Conservation (phyloP, 208 protist species). For the Leishmania guyanensis region DNA sequence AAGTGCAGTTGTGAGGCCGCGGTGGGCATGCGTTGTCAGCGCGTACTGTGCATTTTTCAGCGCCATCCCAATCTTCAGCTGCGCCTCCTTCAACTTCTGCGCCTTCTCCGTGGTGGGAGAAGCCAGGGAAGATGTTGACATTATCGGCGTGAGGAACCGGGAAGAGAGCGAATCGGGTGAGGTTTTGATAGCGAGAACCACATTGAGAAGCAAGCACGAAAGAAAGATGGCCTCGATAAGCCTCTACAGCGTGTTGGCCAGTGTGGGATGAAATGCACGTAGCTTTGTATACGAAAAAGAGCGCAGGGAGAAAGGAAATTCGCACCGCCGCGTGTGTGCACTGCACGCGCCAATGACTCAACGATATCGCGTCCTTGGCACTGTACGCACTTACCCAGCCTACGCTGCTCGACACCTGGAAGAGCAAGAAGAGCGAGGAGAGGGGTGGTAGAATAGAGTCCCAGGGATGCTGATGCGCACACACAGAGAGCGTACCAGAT, state of each 20-base stretch:
- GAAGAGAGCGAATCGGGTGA: not conserved
- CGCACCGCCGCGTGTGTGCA: not conserved
- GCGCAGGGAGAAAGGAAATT: not conserved
- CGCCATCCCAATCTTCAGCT: constrained; percentile 57
- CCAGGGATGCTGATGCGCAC: not conserved
- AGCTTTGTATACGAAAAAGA: not conserved
- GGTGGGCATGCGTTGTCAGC: constrained; percentile 42
- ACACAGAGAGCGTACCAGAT: not conserved
- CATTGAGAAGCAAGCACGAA: not conserved
- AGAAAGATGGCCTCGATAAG: not conserved
- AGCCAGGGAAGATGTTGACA: constrained; percentile 2
- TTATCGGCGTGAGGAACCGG: not conserved
- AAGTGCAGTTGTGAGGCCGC: constrained; percentile 43
- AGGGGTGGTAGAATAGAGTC: not conserved
- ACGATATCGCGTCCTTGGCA: not conserved
- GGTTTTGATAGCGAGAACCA: not conserved
- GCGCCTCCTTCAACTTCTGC: constrained; percentile 44
- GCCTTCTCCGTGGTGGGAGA: constrained; percentile 24
- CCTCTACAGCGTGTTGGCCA: not conserved
- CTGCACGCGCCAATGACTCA: not conserved
- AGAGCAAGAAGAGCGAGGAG: not conserved
- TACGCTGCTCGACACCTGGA: not conserved
- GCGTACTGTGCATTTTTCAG: constrained; percentile 70
- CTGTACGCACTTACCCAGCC: not conserved
- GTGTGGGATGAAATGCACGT: not conserved